These are phyloP conservation scores for Trypanosomatidae sp. DNA, from an alignment of 208 protist genomes.

Conservation along the genomic window DNA sequence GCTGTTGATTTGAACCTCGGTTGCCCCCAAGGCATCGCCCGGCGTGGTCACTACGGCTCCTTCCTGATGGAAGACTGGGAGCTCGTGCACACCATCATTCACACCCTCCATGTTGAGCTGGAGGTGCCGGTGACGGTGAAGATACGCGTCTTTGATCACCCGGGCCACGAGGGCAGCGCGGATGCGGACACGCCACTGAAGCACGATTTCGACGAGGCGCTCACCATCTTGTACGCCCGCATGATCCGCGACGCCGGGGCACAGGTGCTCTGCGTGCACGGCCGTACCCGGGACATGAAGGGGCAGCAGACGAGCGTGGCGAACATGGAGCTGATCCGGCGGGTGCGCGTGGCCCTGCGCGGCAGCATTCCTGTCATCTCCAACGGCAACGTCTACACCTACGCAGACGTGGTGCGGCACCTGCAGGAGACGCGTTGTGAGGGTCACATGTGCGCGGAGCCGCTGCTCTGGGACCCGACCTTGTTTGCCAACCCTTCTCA, in stretches of 20 bases:
- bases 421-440: constrained; percentile 60
- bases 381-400: constrained; percentile 94
- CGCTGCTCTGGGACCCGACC: constrained; percentile 82
- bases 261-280: constrained; percentile 85
- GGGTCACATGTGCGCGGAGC: constrained; percentile 90
- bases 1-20: constrained; percentile 92
- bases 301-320: constrained; percentile 77
- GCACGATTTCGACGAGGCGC: constrained; percentile 52
- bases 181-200: constrained; percentile 1
- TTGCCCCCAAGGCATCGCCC: constrained; percentile 93
- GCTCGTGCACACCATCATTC: constrained; percentile 77
- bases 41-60: constrained; percentile 89
- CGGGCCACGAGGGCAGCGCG: neutral
- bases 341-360: constrained; percentile 44
- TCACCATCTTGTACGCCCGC: constrained; percentile 83
- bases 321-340: constrained; percentile 67
- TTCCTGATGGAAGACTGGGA: constrained; percentile 93
- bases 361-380: constrained; percentile 77
- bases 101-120: constrained; percentile 81
- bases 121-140: constrained; percentile 92
- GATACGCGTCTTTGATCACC: constrained; percentile 85
- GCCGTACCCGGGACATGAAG: constrained; percentile 84
- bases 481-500: constrained; percentile 57
- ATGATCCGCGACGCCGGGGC: constrained; percentile 87
- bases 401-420: no score